These are phyloP conservation scores for Sarocladium brachiariae DNA, from an alignment of 2,329 filamentous ascomycete species.

Conservation along the genomic window DNA sequence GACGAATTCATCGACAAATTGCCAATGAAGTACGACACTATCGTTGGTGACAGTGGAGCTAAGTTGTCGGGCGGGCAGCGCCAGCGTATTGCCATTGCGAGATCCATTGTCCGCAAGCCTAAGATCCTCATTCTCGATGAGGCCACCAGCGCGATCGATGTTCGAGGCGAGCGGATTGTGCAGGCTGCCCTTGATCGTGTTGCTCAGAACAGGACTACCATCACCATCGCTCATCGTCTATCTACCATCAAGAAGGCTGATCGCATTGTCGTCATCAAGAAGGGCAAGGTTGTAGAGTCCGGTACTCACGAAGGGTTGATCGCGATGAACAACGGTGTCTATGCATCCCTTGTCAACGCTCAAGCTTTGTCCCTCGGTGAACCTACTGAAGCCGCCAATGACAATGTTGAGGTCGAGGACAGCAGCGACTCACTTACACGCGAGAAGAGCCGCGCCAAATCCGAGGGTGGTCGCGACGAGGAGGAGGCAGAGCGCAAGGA, in stretches of 20 bases:
- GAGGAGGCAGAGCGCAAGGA: constrained; percentile 24
- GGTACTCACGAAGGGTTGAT: constrained; percentile 71
- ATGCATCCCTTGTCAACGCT: constrained; percentile 59
- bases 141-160: constrained; percentile 61
- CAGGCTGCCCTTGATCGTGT: constrained; percentile 58
- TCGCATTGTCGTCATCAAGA: constrained; percentile 67
- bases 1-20: constrained; percentile 62
- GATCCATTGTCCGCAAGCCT: constrained; percentile 66
- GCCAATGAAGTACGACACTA: constrained; percentile 57
- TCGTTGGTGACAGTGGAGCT: constrained; percentile 70
- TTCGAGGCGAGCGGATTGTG: constrained; percentile 50
- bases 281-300: constrained; percentile 64
- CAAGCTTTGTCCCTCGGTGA: constrained; percentile 52
- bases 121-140: constrained; percentile 70
- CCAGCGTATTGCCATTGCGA: constrained; percentile 73
- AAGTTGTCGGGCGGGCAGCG: constrained; percentile 79
- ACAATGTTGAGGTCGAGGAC: constrained; percentile 31
- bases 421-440: constrained; percentile 32
- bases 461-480: constrained; percentile 22
- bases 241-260: constrained; percentile 74
- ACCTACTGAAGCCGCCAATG: constrained; percentile 27
- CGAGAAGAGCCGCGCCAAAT: constrained; percentile 38
- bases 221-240: constrained; percentile 68
- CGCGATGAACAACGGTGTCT: constrained; percentile 51
- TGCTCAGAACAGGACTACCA: constrained; percentile 58